Base-by-base conservation (phyloP, 768 basidiomycete species). In the Russula abietina region DNA sequence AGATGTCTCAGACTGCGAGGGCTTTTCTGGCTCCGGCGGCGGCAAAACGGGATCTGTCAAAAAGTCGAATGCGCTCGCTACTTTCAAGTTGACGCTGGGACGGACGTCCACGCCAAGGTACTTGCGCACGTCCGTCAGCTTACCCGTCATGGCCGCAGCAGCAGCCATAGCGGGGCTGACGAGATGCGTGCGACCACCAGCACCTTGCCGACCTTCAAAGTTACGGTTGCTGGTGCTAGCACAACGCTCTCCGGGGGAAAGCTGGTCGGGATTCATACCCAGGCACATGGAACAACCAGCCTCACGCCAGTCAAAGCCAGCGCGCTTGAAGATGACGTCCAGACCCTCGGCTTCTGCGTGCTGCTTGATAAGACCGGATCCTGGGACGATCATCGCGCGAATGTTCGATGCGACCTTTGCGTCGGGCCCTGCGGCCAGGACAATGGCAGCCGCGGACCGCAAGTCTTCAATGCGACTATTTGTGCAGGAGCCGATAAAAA, bases 241-340 rank as follows among this genome's bases (percentile, higher is more conserved):
- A 69, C 84, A 86, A 59, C 84, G 79, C 67, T 77, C 73, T 19
- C 80, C 80, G 0, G 83, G 84, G 46, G 75, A 71, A 61, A 86
- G 80, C 73, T 84, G 82, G 71, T 86, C 84, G 28, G 83, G 83
- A 76, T 86, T 86, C 84, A 86, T 86, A 48, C 84, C 84, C 55
- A 86, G 73, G 73, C 84, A 86, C 84, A 86, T 86, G 30, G 84
- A 86, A 73, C 84, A 86, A 38, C 84, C 84, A 17, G 84, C 84
- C 73, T 86, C 84, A 65, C 84, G 75, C 84, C 84, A 85, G 69
- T 86, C 84, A 71, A 85, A 86, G 16, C 84, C 84, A 2, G 84
- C 84, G 30, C 81, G 81, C 72, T 78, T 81, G 78, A 86, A 83
- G 71, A 86, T 76, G 55, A 77, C 77, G 69, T 85, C 83, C 54